These are phyloP conservation scores for Lathyrus aphaca DNA, from an alignment of 306 rosid species.

Conservation along the genomic window DNA sequence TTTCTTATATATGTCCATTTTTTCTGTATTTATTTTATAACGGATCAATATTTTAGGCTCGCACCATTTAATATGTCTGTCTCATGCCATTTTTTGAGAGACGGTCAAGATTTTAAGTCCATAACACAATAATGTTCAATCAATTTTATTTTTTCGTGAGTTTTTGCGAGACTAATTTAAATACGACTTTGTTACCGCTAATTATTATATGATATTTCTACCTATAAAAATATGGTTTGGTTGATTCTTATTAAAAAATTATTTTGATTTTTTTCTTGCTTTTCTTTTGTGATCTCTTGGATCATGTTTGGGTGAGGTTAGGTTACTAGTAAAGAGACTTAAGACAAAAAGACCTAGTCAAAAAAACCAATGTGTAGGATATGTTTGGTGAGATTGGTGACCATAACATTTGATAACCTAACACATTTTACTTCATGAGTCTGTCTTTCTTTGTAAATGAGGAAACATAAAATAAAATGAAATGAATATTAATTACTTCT, in stretches of 20 bases:
- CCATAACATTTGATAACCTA: conserved; percentile 46
- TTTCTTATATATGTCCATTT: no score
- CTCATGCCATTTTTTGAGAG: no score
- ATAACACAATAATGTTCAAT: no score
- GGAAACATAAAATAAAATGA: background rate
- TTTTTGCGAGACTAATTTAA: no score
- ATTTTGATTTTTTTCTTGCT: background rate
- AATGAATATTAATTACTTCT: background rate
- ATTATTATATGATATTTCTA: no score
- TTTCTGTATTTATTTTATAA: no score
- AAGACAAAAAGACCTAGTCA: conserved; percentile 34
- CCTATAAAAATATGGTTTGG: no score
- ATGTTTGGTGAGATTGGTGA: conserved; percentile 53
- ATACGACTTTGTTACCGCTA: no score
- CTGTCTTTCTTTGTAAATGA: conserved; percentile 5
- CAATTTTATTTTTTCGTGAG: no score
- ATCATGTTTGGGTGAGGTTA: conserved; percentile 49
- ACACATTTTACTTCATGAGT: conserved; percentile 25
- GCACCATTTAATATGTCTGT: no score
- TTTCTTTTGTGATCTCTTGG: background rate
- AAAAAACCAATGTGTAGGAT: conserved; percentile 1
- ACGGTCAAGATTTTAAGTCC: no score
- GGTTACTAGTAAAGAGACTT: conserved; percentile 46
- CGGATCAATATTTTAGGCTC: no score
- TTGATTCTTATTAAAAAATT: background rate